Conservation (phyloP, 495 filamentous ascomycete species). For the Rusavskia elegans region DNA sequence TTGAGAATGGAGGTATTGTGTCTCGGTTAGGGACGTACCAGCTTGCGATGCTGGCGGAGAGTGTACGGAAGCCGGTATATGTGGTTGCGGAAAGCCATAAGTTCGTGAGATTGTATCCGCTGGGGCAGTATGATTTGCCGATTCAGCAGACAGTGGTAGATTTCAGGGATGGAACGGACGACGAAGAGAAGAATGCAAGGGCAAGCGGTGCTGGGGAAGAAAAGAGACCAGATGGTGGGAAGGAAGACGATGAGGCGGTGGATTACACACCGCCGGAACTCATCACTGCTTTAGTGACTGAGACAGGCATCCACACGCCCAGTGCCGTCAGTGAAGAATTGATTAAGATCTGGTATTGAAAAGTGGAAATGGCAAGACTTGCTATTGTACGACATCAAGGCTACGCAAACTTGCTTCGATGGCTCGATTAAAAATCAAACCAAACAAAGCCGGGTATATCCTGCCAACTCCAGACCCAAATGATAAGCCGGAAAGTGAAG, state of each 20-base stretch:
- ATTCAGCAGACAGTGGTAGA: conserved; percentile 61
- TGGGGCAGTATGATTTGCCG: conserved; percentile 62
- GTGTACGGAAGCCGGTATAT: conserved; percentile 66
- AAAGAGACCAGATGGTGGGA: neutral
- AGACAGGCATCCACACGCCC: conserved; percentile 57
- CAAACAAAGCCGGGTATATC: neutral
- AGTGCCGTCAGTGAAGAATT: conserved; percentile 64
- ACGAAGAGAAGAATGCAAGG: conserved; percentile 26
- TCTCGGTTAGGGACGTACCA: conserved; percentile 84
- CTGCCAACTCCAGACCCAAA: neutral
- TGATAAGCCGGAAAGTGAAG: too few relatives aligned
- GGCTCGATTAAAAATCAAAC: neutral
- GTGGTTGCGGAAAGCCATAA: conserved; percentile 93
- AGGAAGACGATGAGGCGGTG: conserved; percentile 36
- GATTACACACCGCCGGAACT: conserved; percentile 80
- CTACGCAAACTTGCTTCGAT: too few relatives aligned
- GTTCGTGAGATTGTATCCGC: conserved; percentile 68
- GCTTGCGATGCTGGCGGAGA: conserved; percentile 66
- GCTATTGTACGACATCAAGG: neutral
- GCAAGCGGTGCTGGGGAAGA: conserved; percentile 16
- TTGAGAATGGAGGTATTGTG: conserved; percentile 87
- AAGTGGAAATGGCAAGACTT: neutral
- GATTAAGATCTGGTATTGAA: conserved; percentile 64
- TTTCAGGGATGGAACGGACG: conserved; percentile 35
- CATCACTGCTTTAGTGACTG: conserved; percentile 67